Evolutionary conservation across 768 basidiomycete species (phyloP), one percentile per base, ranked within the genome.

Genomic region (Coprinopsis marcescibilis): DNA sequence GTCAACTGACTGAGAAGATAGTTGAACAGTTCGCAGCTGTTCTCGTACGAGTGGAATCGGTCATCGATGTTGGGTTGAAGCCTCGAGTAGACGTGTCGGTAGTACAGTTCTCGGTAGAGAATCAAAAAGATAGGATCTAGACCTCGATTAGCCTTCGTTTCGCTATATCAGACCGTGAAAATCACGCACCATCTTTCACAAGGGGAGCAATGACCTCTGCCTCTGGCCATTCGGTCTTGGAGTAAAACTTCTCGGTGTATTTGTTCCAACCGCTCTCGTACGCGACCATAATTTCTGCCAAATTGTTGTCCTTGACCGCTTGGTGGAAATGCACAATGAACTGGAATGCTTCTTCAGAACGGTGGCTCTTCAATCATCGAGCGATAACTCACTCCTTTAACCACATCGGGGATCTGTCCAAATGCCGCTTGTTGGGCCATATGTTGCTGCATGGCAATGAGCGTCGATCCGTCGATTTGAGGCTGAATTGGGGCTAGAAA

Each of bases 181-280:
- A 20, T 24, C 25, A 61, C 82, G 50, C 44, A 89, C 89, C 91
- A 64, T 96, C 90, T 59, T 92, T 85, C 46, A 98, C 93, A 52
- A 99, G 72, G 4, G 92, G 92, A 3, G 93, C 87, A 58, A 99
- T 91, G 50, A 91, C 69, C 69, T 99, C 95, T 4, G 92, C 93
- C 62, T 97, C 93, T 0, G 95, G 95, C 95, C 95, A 98, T 63
- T 99, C 95, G 2, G 82, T 83, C 63, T 86, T 89, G 4, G 90
- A 65, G 59, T 96, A 99, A 71, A 86, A 93, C 70, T 94, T 93
- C 71, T 96, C 90, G 0, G 95, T 96, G 61, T 94, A 82, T 52
- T 88, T 84, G 67, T 93, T 95, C 94, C 94, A 99, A 4, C 93
- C 93, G 42, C 85, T 90, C 69, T 97, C 94, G 60, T 99, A 99